Evolutionary conservation across 805 yeast species (phyloP), one percentile per base, ranked within the genome.

Genomic region (Candida nanaspora): DNA sequence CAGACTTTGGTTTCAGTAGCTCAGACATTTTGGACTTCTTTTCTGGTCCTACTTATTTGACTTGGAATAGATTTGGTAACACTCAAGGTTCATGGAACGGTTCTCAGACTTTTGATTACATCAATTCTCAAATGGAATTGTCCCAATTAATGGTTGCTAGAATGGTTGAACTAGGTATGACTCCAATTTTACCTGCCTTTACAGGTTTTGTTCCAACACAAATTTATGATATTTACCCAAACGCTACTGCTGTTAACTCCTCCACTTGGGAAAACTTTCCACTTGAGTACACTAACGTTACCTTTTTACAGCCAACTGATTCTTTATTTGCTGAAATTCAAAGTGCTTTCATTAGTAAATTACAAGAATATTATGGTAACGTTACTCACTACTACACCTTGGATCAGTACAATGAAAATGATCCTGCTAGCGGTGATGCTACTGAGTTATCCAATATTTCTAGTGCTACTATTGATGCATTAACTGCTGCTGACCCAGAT

Each of bases 1-100:
- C 14, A 16, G 28, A 22, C n/a, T 41, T 27, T 31, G 44, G 44
- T 19, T 30, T 41, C 27, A 13, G 39, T n/a, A 31, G 31, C 9
- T 43, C 19, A 15, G 21, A 32, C 7, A 18, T 39, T 10, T 38
- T 41, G 7, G 37, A 30, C 23, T 41, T 41, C 30, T 14, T 41
- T 13, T 41, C 44, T 8, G 44, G 44, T 16, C 44, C 44, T 10
- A 42, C 42, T 13, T 41, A 31, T 32, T 22, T 38, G 9, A 16
- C 44, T 6, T 41, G 44, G 44, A 41, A 41, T 35, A 37, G 44
- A 23, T 41, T 41, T 31, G 44, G 44, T 14, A 38, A 41, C 33
- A 19, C 39, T n/a, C 44, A 41, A 31, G 41, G 44, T n/a, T 19
- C 44, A 11, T 41, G 44, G 44, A 33, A 38, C 34, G 37, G 42